A percentile compares a stretch with the other conserved stretches of the same genome.
Evolutionary conservation across 208 protist species (phyloP).

Genomic region (Wallacemonas sp.): DNA sequence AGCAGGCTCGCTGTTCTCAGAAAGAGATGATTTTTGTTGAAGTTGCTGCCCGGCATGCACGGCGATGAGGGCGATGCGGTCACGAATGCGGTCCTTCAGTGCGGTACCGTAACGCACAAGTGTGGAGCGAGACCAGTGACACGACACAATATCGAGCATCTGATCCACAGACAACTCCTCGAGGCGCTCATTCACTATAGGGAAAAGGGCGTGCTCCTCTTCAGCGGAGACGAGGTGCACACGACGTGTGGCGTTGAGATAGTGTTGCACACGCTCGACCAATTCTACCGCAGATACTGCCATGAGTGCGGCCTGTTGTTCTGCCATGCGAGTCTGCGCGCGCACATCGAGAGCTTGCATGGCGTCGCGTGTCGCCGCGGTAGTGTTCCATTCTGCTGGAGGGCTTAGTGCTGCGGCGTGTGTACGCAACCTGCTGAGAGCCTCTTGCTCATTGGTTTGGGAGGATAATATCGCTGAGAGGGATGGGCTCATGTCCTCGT

Average conservation of each 20-base stretch:
- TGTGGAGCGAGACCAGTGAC: conserved; percentile 67
- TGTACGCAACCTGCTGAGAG: too few relatives aligned
- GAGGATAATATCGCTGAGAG: too few relatives aligned
- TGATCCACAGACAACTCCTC: conserved; percentile 46
- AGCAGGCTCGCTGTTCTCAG: too few relatives aligned
- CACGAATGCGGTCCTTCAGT: conserved; percentile 62
- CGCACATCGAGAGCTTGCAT: background rate
- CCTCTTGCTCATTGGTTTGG: too few relatives aligned
- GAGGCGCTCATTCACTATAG: conserved; percentile 56
- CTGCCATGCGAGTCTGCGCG: background rate
- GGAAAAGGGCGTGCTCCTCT: conserved; percentile 76
- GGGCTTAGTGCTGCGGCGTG: too few relatives aligned
- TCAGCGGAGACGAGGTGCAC: conserved; percentile 45
- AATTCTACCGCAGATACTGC: conserved; percentile 17
- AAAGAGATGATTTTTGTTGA: background rate
- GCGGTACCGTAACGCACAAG: conserved; percentile 63
- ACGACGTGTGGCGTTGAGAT: conserved; percentile 55
- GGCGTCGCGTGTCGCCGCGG: background rate
- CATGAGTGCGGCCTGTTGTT: conserved; percentile 21
- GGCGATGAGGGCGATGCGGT: conserved; percentile 65
- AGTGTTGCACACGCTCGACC: conserved; percentile 35
- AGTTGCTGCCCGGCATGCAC: conserved; percentile 24
- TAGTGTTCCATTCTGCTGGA: too few relatives aligned
- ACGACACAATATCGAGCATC: conserved; percentile 65
- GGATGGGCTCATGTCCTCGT: too few relatives aligned